phyloP scores from a whole-genome alignment of 306 rosid species.

The Cucumis hystrix region DNA sequence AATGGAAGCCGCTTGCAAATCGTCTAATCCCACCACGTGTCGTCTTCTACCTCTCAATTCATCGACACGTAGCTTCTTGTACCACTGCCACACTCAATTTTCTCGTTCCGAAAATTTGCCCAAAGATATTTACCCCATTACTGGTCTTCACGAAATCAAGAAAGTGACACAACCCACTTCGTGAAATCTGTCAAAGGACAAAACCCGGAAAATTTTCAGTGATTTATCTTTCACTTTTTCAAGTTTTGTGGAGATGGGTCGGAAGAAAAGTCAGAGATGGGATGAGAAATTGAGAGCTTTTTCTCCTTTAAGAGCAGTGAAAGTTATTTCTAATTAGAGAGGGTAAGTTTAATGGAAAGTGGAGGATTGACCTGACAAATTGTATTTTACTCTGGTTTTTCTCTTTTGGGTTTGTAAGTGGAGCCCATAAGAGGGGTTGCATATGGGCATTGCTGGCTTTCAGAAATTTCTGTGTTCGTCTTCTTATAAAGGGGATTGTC shows the following conservation, averaged over 20 bases:
- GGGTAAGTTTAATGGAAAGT: not conserved
- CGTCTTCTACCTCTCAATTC: not conserved
- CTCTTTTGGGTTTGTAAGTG: conserved; percentile 22
- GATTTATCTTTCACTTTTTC: not conserved
- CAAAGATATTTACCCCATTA: not conserved
- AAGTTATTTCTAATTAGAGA: not conserved
- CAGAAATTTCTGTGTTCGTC: not conserved
- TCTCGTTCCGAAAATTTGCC: not conserved
- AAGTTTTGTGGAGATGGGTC: not conserved
- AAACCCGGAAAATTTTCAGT: not conserved
- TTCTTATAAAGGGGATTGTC: conserved; percentile 4
- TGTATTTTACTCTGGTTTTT: conserved; percentile 8
- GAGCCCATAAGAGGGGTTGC: conserved; percentile 30
- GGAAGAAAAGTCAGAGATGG: not conserved
- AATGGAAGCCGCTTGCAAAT: conserved; percentile 4
- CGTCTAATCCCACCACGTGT: not conserved
- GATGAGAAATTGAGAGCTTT: not conserved
- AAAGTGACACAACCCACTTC: not conserved
- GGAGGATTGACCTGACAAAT: not conserved
- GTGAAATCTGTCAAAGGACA: not conserved
- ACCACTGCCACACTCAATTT: not conserved
- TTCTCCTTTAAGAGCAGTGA: not conserved
- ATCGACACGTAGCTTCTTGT: not conserved
- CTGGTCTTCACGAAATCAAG: not conserved
- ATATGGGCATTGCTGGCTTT: conserved; percentile 41